Evolutionary conservation across 306 rosid species (phyloP).

Genomic region (Lathyrus aphaca): DNA sequence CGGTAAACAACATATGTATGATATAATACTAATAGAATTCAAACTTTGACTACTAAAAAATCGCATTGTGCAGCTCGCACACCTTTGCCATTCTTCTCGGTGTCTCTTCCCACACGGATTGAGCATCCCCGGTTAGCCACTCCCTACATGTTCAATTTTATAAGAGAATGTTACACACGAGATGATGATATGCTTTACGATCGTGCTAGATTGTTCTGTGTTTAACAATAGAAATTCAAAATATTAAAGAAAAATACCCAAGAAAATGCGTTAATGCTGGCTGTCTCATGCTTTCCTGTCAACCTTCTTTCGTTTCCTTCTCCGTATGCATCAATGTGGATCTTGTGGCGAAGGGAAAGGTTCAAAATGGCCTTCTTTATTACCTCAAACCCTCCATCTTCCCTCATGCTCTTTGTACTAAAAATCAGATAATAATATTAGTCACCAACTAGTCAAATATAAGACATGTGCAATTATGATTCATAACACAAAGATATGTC

Average conservation of each 20-base stretch:
- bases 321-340: slow-evolving; percentile 91
- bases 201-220: slow-evolving; percentile 7
- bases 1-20: slow-evolving; percentile 1
- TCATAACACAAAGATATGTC: slow-evolving; percentile 12
- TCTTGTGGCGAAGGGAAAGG: slow-evolving; percentile 88
- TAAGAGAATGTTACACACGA: slow-evolving; percentile 32
- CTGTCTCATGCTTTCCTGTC: slow-evolving; percentile 99
- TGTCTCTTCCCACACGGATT: slow-evolving; percentile 96
- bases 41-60: not conserved
- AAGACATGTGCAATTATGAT: slow-evolving; percentile 22
- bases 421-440: slow-evolving; percentile 35
- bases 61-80: not conserved
- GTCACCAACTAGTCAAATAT: slow-evolving; percentile 9
- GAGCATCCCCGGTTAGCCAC: slow-evolving; percentile 99
- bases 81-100: slow-evolving; percentile 94
- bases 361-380: slow-evolving; percentile 96
- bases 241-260: slow-evolving; percentile 64
- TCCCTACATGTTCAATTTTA: slow-evolving; percentile 64
- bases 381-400: slow-evolving; percentile 86
- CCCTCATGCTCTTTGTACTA: slow-evolving; percentile 99
- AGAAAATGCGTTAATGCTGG: slow-evolving; percentile 79
- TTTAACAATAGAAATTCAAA: slow-evolving; percentile 24
- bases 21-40: not conserved
- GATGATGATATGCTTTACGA: not conserved
- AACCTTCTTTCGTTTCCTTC: slow-evolving; percentile 98